Evolutionary conservation across 768 basidiomycete genomes (phyloP).

Genomic region (Boletus subcaerulescens): DNA sequence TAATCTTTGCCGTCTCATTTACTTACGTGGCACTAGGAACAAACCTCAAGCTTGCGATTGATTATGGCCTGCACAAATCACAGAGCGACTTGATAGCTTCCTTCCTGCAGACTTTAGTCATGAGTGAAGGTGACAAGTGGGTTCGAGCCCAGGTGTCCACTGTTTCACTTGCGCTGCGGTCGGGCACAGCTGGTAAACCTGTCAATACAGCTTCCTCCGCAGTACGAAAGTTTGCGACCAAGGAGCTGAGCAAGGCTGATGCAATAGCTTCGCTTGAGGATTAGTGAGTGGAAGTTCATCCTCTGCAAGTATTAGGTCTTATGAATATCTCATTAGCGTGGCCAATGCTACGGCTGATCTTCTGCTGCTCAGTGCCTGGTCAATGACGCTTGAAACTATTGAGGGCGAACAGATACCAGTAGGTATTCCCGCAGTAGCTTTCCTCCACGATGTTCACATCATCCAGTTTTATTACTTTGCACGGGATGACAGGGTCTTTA

Average conservation of each 20-base stretch:
- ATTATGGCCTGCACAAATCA: constrained; percentile 76
- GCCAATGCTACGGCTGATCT: constrained; percentile 89
- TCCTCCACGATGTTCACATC: not conserved
- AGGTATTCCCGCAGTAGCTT: constrained; percentile 20
- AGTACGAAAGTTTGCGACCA: constrained; percentile 85
- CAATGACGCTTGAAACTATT: constrained; percentile 54
- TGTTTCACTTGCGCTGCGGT: constrained; percentile 65
- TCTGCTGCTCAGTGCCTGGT: constrained; percentile 81
- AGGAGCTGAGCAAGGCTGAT: constrained; percentile 74
- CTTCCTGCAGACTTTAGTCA: constrained; percentile 91
- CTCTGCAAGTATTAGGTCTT: not conserved
- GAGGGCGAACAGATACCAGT: constrained; percentile 73
- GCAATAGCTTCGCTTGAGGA: constrained; percentile 83
- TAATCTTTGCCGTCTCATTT: constrained; percentile 74
- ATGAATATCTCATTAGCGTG: constrained; percentile 45
- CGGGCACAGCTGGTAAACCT: constrained; percentile 67
- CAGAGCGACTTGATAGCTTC: constrained; percentile 87
- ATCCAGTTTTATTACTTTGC: constrained; percentile 83
- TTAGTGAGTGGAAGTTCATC: constrained; percentile 59
- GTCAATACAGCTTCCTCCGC: constrained; percentile 70
- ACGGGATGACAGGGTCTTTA: constrained; percentile 84
- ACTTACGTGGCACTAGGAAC: constrained; percentile 66
- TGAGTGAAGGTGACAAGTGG: constrained; percentile 96
- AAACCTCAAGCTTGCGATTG: constrained; percentile 90
- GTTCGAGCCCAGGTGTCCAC: constrained; percentile 68